A percentile compares a stretch with the other conserved stretches of the same genome.
Evolutionary conservation across 2,329 filamentous ascomycete species (phyloP).

Genomic region (Blastomyces silverae): DNA sequence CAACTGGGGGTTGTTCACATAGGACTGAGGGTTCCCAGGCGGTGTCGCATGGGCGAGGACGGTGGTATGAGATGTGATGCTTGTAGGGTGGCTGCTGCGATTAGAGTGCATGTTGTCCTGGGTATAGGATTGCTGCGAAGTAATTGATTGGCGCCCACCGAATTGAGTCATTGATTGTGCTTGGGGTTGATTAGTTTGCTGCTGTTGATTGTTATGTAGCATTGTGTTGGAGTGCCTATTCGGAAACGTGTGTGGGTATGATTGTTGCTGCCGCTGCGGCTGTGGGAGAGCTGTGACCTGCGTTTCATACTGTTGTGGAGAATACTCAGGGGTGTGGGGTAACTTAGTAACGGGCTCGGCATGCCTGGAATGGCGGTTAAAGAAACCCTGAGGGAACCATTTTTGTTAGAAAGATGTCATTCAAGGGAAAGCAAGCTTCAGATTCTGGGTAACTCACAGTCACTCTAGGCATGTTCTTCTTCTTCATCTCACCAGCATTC

Average conservation of each 20-base stretch:
- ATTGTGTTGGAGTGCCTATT: neutral
- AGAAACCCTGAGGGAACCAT: neutral
- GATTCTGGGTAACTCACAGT: constrained; percentile 6
- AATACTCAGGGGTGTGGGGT: constrained; percentile 16
- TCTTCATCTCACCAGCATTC: constrained; percentile 6
- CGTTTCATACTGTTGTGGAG: constrained; percentile 6
- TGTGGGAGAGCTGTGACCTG: constrained; percentile 1
- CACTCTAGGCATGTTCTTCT: constrained; percentile 7
- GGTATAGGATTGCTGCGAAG: neutral
- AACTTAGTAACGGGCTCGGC: neutral
- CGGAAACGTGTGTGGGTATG: neutral
- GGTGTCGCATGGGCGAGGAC: neutral
- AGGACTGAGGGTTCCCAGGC: constrained; percentile 6
- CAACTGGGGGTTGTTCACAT: neutral
- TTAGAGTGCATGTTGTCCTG: neutral
- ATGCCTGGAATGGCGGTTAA: constrained; percentile 3
- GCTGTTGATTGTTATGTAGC: neutral
- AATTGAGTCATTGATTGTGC: neutral
- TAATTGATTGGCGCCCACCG: neutral
- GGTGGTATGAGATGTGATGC: neutral
- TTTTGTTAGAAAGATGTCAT: neutral
- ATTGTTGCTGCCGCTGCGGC: neutral
- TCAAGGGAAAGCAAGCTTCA: neutral
- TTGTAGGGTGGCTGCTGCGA: constrained; percentile 4
- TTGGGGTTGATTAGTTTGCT: neutral